phyloP scores from a whole-genome alignment of 1,284 basidiomycete genomes.

The Porphyrellus sp. region DNA sequence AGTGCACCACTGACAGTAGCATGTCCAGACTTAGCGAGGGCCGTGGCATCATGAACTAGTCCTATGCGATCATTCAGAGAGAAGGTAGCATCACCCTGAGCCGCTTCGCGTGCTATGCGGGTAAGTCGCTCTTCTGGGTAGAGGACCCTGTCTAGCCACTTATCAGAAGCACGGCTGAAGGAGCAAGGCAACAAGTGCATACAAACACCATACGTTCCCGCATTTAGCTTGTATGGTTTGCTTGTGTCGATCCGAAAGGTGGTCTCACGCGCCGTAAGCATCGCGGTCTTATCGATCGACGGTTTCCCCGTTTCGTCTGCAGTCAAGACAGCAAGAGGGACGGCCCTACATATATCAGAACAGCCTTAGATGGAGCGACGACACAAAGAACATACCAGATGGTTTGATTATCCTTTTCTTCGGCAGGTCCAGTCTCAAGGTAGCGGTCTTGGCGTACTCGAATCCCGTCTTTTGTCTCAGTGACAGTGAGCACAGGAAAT shows the following conservation, averaged over 20 bases:
- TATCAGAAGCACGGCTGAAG: constrained; percentile 1
- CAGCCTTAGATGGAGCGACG: neutral
- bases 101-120: constrained; percentile 79
- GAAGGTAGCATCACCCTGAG: constrained; percentile 64
- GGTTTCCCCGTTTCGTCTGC: constrained; percentile 57
- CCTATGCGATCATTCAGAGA: constrained; percentile 85
- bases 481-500: constrained; percentile 86
- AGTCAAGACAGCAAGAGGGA: constrained; percentile 80
- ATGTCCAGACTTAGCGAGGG: constrained; percentile 79
- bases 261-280: constrained; percentile 72
- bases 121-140: constrained; percentile 82
- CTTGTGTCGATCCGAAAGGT: constrained; percentile 67
- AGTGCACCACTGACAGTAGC: constrained; percentile 75
- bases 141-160: constrained; percentile 73
- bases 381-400: constrained; percentile 59
- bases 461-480: constrained; percentile 70
- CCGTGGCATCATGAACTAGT: constrained; percentile 78
- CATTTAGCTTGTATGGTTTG: constrained; percentile 85
- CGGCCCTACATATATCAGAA: constrained; percentile 47
- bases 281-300: constrained; percentile 57
- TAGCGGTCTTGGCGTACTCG: constrained; percentile 88
- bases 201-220: constrained; percentile 88
- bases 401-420: constrained; percentile 85
- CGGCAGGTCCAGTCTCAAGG: constrained; percentile 79
- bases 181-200: constrained; percentile 32